Conservation (phyloP, 2,329 filamentous ascomycete genomes). For the Verticillium alfalfae region DNA sequence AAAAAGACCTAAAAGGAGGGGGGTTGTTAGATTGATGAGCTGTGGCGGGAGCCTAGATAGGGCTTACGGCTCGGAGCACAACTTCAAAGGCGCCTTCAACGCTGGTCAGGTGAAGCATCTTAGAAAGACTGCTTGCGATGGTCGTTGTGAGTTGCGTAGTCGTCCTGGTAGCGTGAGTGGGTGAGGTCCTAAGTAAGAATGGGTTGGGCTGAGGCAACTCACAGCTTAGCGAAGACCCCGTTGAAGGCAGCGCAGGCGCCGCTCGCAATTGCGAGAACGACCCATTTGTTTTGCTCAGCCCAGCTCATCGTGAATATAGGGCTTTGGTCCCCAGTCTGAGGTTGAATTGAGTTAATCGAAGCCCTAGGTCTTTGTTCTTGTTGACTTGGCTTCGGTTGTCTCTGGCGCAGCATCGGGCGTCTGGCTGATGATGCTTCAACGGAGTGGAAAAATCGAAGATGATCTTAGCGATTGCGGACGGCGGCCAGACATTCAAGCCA, state of each 20-base stretch:
- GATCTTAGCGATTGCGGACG: neutral
- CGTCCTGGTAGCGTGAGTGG: slow-evolving; percentile 30
- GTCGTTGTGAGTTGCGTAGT: slow-evolving; percentile 49
- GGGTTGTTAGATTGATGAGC: neutral
- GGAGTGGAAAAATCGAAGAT: no score
- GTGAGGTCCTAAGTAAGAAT: neutral
- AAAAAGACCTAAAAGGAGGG: slow-evolving; percentile 59
- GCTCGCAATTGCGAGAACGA: slow-evolving; percentile 66
- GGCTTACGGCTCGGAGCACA: slow-evolving; percentile 41
- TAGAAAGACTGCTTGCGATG: slow-evolving; percentile 39
- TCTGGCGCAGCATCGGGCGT: neutral
- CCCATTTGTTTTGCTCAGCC: slow-evolving; percentile 44
- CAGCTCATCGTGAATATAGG: slow-evolving; percentile 12
- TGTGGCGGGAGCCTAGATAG: neutral
- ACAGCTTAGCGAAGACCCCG: slow-evolving; percentile 80
- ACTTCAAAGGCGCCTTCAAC: slow-evolving; percentile 40
- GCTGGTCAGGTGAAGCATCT: slow-evolving; percentile 34
- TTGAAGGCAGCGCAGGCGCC: slow-evolving; percentile 77
- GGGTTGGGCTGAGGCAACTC: slow-evolving; percentile 22
- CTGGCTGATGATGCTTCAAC: neutral
- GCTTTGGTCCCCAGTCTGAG: slow-evolving; percentile 9
- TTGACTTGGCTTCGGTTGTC: neutral
- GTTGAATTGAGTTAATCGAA: neutral
- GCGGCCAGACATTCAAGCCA: neutral
- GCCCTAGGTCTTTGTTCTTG: neutral